Percentiles rank a stretch among this genome's conserved stretches.
These are phyloP conservation scores for Silene vulgaris DNA, from an alignment of 179 eudicot genomes.

Conservation along the genomic window DNA sequence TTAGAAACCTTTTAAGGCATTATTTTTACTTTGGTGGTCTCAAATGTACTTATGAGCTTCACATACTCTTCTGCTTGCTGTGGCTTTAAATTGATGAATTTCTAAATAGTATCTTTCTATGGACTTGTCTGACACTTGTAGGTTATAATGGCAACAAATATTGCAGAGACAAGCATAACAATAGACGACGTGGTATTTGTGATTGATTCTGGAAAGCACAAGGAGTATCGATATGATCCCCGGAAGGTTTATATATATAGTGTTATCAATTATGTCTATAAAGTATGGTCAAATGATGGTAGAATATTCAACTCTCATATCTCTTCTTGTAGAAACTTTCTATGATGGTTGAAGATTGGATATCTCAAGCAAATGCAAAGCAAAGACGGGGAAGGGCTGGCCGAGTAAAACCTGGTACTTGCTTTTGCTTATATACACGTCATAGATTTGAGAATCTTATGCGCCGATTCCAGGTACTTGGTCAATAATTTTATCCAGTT, in stretches of 20 bases:
- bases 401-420: constrained; percentile 89
- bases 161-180: constrained; percentile 97
- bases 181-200: constrained; percentile 95
- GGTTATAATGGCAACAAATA: constrained; percentile 93
- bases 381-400: constrained; percentile 99
- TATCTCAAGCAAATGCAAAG: constrained; percentile 96
- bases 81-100: background rate
- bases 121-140: constrained; percentile 26
- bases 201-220: constrained; percentile 90
- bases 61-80: background rate
- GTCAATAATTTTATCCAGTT: background rate
- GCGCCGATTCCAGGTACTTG: constrained; percentile 73
- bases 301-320: constrained; percentile 16
- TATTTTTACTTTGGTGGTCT: background rate
- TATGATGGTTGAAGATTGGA: constrained; percentile 99
- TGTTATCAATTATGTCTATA: constrained; percentile 5
- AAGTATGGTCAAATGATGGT: background rate
- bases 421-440: constrained; percentile 80
- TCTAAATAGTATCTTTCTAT: background rate
- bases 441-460: constrained; percentile 72
- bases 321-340: constrained; percentile 67
- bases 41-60: background rate
- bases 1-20: background rate
- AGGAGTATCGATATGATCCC: constrained; percentile 95
- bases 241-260: constrained; percentile 55